Evolutionary conservation across 83 land plant species (phyloP).

Genomic region (Picea mariana): DNA sequence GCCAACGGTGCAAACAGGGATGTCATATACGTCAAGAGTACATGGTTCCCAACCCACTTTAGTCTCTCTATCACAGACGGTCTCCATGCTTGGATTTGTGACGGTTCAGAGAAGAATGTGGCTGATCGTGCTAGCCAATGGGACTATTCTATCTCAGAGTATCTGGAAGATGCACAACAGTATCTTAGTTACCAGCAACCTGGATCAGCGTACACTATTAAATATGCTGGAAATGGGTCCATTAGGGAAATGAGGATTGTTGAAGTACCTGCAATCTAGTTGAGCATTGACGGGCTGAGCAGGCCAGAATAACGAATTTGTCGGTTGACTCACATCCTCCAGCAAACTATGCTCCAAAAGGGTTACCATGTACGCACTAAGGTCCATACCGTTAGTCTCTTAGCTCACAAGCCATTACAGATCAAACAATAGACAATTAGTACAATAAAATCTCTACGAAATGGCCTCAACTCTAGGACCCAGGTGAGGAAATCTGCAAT

Average conservation of each 20-base stretch:
- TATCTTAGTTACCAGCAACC: slow-evolving; percentile 69
- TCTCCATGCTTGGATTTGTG: slow-evolving; percentile 61
- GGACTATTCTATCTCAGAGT: slow-evolving; percentile 66
- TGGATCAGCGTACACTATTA: slow-evolving; percentile 51
- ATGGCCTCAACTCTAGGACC: too few species aligned
- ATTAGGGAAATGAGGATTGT: slow-evolving; percentile 26
- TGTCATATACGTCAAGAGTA: slow-evolving; percentile 45
- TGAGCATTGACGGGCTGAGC: too few species aligned
- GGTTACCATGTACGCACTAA: too few species aligned
- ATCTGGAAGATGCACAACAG: slow-evolving; percentile 49
- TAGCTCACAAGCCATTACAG: too few species aligned
- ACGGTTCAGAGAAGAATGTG: slow-evolving; percentile 57
- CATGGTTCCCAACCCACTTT: slow-evolving; percentile 50
- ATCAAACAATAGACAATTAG: too few species aligned
- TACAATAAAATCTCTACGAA: too few species aligned
- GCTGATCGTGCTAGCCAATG: slow-evolving; percentile 60
- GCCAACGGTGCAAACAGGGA: background rate
- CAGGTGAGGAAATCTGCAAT: too few species aligned
- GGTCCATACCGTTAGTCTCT: too few species aligned
- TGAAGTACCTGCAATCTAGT: too few species aligned
- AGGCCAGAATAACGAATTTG: too few species aligned
- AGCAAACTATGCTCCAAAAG: too few species aligned
- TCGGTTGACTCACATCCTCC: too few species aligned
- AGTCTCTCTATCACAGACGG: slow-evolving; percentile 63
- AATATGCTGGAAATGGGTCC: slow-evolving; percentile 43